Evolutionary conservation across 192 early-diverging fungal genomes (phyloP), one percentile per base, ranked within the genome.

Genomic region (Linnemannia elongata): DNA sequence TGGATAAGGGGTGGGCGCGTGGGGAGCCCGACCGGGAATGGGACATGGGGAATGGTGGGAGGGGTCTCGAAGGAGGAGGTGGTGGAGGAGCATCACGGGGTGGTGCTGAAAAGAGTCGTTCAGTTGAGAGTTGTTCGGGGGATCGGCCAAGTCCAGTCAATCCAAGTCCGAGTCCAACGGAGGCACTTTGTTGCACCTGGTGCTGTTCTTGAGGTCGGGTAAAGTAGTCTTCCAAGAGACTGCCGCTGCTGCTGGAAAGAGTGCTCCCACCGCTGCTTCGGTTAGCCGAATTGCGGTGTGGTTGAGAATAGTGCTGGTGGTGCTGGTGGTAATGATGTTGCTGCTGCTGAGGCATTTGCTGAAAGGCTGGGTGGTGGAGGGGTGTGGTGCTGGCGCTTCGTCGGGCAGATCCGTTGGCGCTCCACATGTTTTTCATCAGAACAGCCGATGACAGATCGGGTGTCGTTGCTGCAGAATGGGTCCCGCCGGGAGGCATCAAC

Each of bases 381-480:
- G 78, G 72, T 0, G 83, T 79, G 12, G 77, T 75, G 7, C 44
- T 30, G 7, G 47, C 73, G 36, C 73, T 79, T 33, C 73, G 36
- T 30, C 78, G 54, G 22, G 55, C 60, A 35, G 69, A 72, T 7
- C 70, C 57, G 13, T 54, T 55, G 27, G 66, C 76, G 69, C n/a
- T 79, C 78, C 79, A 80, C 30, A 80, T 54, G 69, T 77, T 78
- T 33, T 87, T 81, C 79, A 81, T 74, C 57, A 81, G 36, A n/a
- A 77, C 85, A 18, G 79, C 55, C 3, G 85, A 60, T 0, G 85
- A 87, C 71, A 87, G 49, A 39, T 81, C 85, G 0, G 85, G 85
- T 1, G 79, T 78, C 12, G 55, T 35, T n/a, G 33, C 57, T 13
- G 66, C 45, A 15, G 78, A 68, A 1, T n/a, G 63, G 44, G 9